Evolutionary conservation across 768 basidiomycete species (phyloP), one percentile per base, ranked within the genome.

Genomic region (Tulasnella sp.): DNA sequence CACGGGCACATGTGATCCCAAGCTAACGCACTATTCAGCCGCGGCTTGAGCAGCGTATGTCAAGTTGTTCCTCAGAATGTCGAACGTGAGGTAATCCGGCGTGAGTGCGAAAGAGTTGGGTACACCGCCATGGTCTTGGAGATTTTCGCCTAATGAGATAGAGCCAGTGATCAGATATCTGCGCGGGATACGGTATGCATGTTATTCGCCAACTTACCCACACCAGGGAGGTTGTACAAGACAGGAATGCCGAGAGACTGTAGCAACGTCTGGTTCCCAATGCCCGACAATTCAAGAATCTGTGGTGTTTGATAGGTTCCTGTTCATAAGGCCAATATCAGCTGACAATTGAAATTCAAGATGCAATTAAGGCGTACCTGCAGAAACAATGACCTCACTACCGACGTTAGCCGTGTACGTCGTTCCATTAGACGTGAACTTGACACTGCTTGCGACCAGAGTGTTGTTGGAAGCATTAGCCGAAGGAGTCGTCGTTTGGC

Each of bases 151-250:
- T n/a, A n/a, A n/a, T n/a, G n/a, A n/a, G n/a, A n/a, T n/a, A n/a
- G n/a, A n/a, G n/a, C n/a, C 19, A 43, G 13, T 19, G 13, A 13
- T 13, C 13, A 43, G 42, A 13, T 13, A 43, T 13, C 19, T 13
- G 19, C 42, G 13, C 19, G 42, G 42, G 13, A 43, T 13, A 13
- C 42, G 42, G 42, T 13, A 43, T 13, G 42, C 19, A 13, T 13
- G 19, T 43, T 13, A 43, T 19, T 43, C 19, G 19, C 10, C 88
- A 88, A n/a, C n/a, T n/a, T n/a, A n/a, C n/a, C n/a, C 0, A 93
- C 88, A 17, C 83, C 84, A 1, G 86, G 85, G 13, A 89, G 77
- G 56, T 86, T 80, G 13, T 85, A 75, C 26, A 80, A 51, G 60
- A 75, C 72, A 5, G 70, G 64, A 30, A 90, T 77, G 10, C 73